A percentile compares a stretch with the other conserved stretches of the same genome.
These are phyloP conservation scores for Polygonum aviculare DNA, from an alignment of 148 eudicot genomes.

Conservation along the genomic window DNA sequence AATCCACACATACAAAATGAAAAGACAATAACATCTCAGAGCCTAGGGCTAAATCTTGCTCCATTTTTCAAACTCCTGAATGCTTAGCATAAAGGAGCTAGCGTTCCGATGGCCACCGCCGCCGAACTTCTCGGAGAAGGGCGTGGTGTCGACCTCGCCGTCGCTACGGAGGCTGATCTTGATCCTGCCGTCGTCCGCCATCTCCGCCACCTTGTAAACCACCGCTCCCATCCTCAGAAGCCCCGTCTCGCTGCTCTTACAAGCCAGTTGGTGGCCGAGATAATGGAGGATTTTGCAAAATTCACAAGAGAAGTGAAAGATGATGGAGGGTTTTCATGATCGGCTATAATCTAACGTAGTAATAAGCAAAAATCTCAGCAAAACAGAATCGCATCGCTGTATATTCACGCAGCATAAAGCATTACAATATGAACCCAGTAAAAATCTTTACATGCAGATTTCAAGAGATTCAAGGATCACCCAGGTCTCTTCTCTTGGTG, in stretches of 20 bases:
- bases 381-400: background rate
- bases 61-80: conserved; percentile 52
- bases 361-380: background rate
- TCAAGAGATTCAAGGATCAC: background rate
- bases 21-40: background rate
- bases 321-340: no score
- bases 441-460: conserved; percentile 5
- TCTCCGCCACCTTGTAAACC: conserved; percentile 65
- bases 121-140: conserved; percentile 59
- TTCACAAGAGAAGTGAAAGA: no score
- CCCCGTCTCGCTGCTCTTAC: conserved; percentile 45
- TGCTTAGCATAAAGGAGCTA: conserved; percentile 60
- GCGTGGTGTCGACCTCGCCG: conserved; percentile 59
- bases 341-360: no score
- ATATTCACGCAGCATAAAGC: background rate
- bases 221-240: conserved; percentile 78
- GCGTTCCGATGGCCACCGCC: conserved; percentile 90
- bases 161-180: conserved; percentile 75
- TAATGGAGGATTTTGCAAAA: no score
- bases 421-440: background rate
- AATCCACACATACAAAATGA: no score
- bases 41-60: conserved; percentile 14
- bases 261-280: conserved; percentile 74
- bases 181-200: conserved; percentile 39
- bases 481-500: background rate